Conservation (phyloP, 2,329 filamentous ascomycete genomes). For the Xylariomycetidae sp. region DNA sequence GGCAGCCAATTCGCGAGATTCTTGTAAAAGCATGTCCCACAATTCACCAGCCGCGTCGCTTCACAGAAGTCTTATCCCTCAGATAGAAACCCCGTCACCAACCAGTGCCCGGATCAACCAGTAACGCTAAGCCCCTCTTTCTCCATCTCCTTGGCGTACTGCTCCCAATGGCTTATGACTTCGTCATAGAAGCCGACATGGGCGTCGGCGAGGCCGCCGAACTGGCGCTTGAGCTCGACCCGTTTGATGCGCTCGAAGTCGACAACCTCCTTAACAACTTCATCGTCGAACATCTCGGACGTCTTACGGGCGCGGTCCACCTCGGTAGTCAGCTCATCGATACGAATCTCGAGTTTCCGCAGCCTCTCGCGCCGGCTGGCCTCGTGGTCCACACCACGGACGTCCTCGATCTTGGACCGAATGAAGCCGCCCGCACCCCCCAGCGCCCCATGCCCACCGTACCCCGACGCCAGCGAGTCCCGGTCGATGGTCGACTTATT, state of each 20-base stretch:
- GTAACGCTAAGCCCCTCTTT: slow-evolving; percentile 16
- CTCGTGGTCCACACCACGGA: slow-evolving; percentile 94
- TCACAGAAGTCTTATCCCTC: too few species aligned
- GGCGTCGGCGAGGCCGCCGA: slow-evolving; percentile 77
- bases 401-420: slow-evolving; percentile 91
- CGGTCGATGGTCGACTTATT: slow-evolving; percentile 85
- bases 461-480: slow-evolving; percentile 67
- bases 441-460: slow-evolving; percentile 41
- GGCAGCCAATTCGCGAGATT: too few species aligned
- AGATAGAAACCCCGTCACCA: too few species aligned
- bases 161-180: slow-evolving; percentile 80
- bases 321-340: slow-evolving; percentile 84
- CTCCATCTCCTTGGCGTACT: slow-evolving; percentile 85
- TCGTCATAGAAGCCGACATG: slow-evolving; percentile 83
- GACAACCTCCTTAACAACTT: slow-evolving; percentile 85
- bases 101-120: too few species aligned
- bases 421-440: slow-evolving; percentile 82
- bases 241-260: slow-evolving; percentile 98
- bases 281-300: slow-evolving; percentile 90
- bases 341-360: slow-evolving; percentile 85
- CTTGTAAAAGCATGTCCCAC: too few species aligned
- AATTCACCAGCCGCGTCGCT: too few species aligned
- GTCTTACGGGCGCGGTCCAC: slow-evolving; percentile 84
- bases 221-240: slow-evolving; percentile 81
- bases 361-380: slow-evolving; percentile 81